A percentile compares a stretch with the other conserved stretches of the same genome.
phyloP scores from a whole-genome alignment of 371 early-diverging fungal species.

The Thermomucor indicae-seudaticae region DNA sequence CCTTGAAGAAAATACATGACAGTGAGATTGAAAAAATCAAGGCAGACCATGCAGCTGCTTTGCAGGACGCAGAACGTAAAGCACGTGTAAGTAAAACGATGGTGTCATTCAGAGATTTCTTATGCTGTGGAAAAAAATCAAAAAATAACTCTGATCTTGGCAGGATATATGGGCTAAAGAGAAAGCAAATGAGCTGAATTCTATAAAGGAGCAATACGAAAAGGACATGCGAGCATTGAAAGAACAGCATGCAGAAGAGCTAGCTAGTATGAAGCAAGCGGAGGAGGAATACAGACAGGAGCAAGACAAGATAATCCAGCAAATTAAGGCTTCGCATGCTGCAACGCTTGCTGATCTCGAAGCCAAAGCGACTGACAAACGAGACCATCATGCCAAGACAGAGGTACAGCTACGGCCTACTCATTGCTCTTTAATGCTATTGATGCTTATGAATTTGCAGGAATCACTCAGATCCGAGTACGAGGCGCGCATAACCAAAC shows the following conservation, averaged over 20 bases:
- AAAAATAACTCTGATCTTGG: not conserved
- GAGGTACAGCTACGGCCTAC: not conserved
- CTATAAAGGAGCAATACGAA: not conserved
- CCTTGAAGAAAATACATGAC: constrained; percentile 1
- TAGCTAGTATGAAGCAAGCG: constrained; percentile 2
- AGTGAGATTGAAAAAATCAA: constrained; percentile 9
- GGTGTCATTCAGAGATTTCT: not conserved
- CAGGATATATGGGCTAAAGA: not conserved
- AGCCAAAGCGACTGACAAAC: constrained; percentile 2
- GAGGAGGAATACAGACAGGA: constrained; percentile 5
- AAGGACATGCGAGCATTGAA: not conserved
- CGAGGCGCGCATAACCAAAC: not conserved
- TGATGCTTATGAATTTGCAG: not conserved
- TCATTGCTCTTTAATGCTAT: not conserved
- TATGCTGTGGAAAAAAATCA: not conserved
- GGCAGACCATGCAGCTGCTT: constrained; percentile 7
- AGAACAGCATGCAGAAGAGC: not conserved
- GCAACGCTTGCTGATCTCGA: constrained; percentile 11
- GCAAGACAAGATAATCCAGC: not conserved
- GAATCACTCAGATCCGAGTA: not conserved
- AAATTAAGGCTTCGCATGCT: constrained; percentile 8
- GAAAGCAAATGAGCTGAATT: no score
- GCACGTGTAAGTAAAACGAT: not conserved
- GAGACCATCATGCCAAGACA: not conserved
- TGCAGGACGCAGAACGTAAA: not conserved